Evolutionary conservation across 441 rosid species (phyloP), one percentile per base, ranked within the genome.

Genomic region (Eruca vesicaria): DNA sequence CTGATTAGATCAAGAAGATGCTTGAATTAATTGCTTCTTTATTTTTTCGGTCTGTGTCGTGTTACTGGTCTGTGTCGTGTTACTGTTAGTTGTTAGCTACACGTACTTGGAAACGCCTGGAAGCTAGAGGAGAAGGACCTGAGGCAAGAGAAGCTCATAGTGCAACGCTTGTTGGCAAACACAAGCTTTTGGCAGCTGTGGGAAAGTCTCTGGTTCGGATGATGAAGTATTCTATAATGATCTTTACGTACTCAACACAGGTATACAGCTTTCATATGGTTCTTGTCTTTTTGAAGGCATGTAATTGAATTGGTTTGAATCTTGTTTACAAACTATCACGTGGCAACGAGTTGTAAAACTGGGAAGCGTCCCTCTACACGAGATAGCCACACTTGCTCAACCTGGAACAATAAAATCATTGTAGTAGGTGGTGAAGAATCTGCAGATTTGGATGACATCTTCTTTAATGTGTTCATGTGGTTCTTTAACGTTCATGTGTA

Each of bases 171-270:
- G n/a, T n/a, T n/a, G n/a, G n/a, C n/a, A n/a, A n/a, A n/a, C n/a
- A n/a, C n/a, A n/a, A n/a, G n/a, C 92, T 80, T 91, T 90, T 83
- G 98, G 98, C 64, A 97, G 98, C 66, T 85, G 90, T 55, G 97
- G 96, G 70, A 89, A 89, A 83, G 83, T 92, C 68, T 65, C 79
- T 43, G 83, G 71, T 79, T 80, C 71, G 53, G n/a, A n/a, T n/a
- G n/a, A n/a, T n/a, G n/a, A n/a, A n/a, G n/a, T n/a, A n/a, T n/a
- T n/a, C n/a, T n/a, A n/a, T n/a, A n/a, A n/a, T n/a, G n/a, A n/a
- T n/a, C n/a, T n/a, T n/a, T n/a, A n/a, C n/a, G n/a, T n/a, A 77
- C 82, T 94, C 64, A 85, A 94, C 77, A 89, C 92, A 77, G 98
- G 98, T n/a, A n/a, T 94, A 76, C 66, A 18, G 23, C 66, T n/a